Base-by-base conservation (phyloP, 306 rosid species). In the Calophaca sinica region DNA sequence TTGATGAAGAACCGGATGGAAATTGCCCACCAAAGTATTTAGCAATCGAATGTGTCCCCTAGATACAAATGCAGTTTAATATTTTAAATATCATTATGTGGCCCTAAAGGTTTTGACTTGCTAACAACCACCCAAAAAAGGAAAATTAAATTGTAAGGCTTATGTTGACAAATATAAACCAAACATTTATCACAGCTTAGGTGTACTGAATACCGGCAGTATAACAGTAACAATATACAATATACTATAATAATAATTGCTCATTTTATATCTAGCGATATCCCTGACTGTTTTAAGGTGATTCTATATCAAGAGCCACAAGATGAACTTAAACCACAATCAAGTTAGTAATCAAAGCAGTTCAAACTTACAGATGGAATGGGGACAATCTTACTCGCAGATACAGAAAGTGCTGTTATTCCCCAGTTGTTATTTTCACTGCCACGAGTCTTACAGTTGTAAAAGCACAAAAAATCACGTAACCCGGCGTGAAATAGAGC, bases 31-130 rank as follows among this genome's bases (percentile, higher is more conserved):
- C 81, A 50, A 94, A 90, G 88, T 91, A 94, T 79, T 91, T 89
- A 78, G 46, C 85, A 82, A 94, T 94, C 44, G 97, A 86, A 82
- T 83, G 84, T 31, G 90, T 91, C 70, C 97, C 97, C 98, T 94
- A 76, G 70, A 61, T 60, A 79, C 14, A 63, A 80, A 78, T 63
- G 73, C 69, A 71, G 77, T 71, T 75, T 45, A 53, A 69, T 73
- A 75, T 31, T 51, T 52, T 13, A 57, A 65, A 49, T 42, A 63
- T 10, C 31, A 81, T 65, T 39, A 67, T 29, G 61, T 5, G 73
- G 73, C 31, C 66, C 12, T 61, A 74, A 74, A 55, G 3, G 73
- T 38, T 52, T 39, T 74, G 11, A 67, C 45, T 67, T 51, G 69
- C 49, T 52, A 44, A 70, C 26, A n/a, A 58, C 73, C 45, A 79